A percentile compares a stretch with the other conserved stretches of the same genome.
phyloP scores from a whole-genome alignment of 192 early-diverging fungal genomes.

The Phycomyces blakesleeanus region DNA sequence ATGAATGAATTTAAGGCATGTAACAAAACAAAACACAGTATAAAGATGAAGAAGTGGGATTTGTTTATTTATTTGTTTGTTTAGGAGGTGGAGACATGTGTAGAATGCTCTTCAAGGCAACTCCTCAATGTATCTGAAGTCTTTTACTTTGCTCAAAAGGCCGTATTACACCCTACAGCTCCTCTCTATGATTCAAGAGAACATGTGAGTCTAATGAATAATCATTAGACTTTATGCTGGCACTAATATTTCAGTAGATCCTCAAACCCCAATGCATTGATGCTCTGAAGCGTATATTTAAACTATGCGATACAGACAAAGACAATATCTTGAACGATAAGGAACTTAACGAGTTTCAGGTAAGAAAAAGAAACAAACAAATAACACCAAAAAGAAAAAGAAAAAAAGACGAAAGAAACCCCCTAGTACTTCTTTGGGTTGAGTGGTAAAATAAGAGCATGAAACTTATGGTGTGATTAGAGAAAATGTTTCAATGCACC shows the following conservation, averaged over 20 bases:
- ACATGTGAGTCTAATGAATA: conserved; percentile 55
- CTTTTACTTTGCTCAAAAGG: conserved; percentile 99
- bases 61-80: background rate
- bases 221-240: background rate
- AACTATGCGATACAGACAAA: conserved; percentile 92
- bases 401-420: too few relatives aligned
- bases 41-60: background rate
- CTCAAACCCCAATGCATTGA: conserved; percentile 89
- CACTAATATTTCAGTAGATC: conserved; percentile 35
- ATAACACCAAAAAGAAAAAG: too few relatives aligned
- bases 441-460: background rate
- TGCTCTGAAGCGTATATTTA: conserved; percentile 91
- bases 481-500: conserved; percentile 96
- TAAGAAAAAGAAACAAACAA: too few relatives aligned
- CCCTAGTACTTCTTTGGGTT: background rate
- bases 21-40: background rate
- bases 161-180: conserved; percentile 94
- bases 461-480: conserved; percentile 32
- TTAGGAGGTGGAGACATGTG: conserved; percentile 96
- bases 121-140: conserved; percentile 95
- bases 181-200: conserved; percentile 94
- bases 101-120: conserved; percentile 97
- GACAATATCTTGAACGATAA: conserved; percentile 88
- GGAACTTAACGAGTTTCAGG: conserved; percentile 97
- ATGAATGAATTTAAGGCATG: conserved; percentile 98